phyloP scores from a whole-genome alignment of 352 stramenopile species.

The Phytopythium ostracodes region DNA sequence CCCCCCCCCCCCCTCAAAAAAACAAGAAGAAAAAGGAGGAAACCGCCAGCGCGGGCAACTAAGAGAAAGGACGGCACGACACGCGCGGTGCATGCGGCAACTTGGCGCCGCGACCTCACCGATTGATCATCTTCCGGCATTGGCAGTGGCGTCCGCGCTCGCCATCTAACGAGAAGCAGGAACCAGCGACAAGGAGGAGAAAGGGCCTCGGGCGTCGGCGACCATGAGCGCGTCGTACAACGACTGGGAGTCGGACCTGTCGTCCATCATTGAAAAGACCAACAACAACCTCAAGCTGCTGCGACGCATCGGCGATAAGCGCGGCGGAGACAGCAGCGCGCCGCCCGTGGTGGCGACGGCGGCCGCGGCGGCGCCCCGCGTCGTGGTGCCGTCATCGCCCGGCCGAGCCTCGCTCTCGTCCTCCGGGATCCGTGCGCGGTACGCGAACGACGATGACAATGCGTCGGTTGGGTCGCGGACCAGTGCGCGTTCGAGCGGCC shows the following conservation, averaged over 20 bases:
- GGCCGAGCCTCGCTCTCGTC: slow-evolving; percentile 15
- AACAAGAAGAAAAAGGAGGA: too few species aligned
- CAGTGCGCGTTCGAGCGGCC: slow-evolving; percentile 16
- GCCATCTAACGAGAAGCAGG: neutral
- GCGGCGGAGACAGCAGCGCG: slow-evolving; percentile 24
- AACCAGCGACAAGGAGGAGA: neutral
- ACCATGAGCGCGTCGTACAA: slow-evolving; percentile 58
- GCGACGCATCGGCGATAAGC: slow-evolving; percentile 75
- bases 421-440: slow-evolving; percentile 13
- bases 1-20: too few species aligned
- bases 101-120: neutral
- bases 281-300: slow-evolving; percentile 86
- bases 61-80: neutral
- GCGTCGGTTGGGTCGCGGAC: slow-evolving; percentile 19
- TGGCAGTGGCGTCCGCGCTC: neutral
- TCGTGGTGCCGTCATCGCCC: slow-evolving; percentile 14
- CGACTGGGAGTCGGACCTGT: slow-evolving; percentile 81
- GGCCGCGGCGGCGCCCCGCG: slow-evolving; percentile 12
- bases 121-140: neutral
- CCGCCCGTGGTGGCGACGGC: slow-evolving; percentile 22
- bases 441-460: slow-evolving; percentile 18
- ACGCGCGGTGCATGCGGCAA: neutral
- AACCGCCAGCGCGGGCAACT: neutral
- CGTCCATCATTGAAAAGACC: slow-evolving; percentile 86
- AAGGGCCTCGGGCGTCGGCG: neutral